Conservation (phyloP, 1,284 basidiomycete species). For the Hypsizygus ulmarius region DNA sequence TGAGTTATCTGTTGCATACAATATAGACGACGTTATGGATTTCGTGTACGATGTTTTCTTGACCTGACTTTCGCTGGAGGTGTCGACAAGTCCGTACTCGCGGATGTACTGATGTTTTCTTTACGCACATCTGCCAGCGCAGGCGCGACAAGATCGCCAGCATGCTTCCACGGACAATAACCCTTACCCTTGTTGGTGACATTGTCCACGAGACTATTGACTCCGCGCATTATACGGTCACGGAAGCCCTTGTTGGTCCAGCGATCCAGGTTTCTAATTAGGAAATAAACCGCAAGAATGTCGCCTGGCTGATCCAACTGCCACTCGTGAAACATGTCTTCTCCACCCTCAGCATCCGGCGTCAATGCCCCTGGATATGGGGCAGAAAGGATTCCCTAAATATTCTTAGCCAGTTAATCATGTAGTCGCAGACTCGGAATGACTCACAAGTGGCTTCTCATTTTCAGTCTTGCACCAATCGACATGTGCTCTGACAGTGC, state of each 20-base stretch:
- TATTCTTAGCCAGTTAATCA: not conserved
- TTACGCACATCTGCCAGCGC: conserved; percentile 15
- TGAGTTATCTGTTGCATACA: not conserved
- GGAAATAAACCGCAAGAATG: conserved; percentile 49
- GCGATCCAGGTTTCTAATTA: conserved; percentile 52
- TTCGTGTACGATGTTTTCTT: conserved; percentile 6
- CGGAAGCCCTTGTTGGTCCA: conserved; percentile 48
- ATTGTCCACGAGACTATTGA: conserved; percentile 34
- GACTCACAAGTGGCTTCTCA: conserved; percentile 30
- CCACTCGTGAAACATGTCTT: conserved; percentile 47
- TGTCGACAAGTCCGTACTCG: conserved; percentile 8
- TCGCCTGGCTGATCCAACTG: conserved; percentile 41
- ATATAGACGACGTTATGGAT: not conserved
- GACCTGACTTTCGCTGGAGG: conserved; percentile 8
- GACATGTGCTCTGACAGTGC: conserved; percentile 50
- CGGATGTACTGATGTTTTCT: conserved; percentile 29
- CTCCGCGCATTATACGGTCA: conserved; percentile 37
- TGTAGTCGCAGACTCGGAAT: not conserved
- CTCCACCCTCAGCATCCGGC: conserved; percentile 10
- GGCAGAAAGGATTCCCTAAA: conserved; percentile 48
- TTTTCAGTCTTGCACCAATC: conserved; percentile 47
- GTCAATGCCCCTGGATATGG: conserved; percentile 36
- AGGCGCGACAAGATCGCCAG: conserved; percentile 32
- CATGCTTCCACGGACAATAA: conserved; percentile 49
- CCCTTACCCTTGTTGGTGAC: conserved; percentile 30